A percentile compares a stretch with the other conserved stretches of the same genome.
Evolutionary conservation across 148 eudicot genomes (phyloP).

Genomic region (Dysphania ambrosioides): DNA sequence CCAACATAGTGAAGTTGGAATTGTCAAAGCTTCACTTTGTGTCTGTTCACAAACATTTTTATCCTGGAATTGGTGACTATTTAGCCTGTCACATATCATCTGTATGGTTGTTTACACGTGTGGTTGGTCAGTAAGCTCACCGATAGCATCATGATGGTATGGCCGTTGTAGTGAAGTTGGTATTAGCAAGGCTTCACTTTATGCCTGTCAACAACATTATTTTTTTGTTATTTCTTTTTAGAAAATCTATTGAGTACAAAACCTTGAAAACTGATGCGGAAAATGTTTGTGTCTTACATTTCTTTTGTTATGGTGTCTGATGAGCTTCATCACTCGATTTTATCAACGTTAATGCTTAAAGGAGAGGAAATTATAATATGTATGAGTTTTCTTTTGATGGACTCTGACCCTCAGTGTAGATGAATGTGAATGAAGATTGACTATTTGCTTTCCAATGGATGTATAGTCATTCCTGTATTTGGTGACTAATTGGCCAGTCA

Average conservation of each 20-base stretch:
- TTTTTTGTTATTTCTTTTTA: background rate
- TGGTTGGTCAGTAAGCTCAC: conserved; percentile 63
- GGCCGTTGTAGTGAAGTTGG: conserved; percentile 19
- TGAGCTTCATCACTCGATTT: background rate
- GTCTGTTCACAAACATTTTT: conserved; percentile 31
- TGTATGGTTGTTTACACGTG: conserved; percentile 33
- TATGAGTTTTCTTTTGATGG: background rate
- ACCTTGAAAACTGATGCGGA: background rate
- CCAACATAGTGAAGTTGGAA: conserved; percentile 13
- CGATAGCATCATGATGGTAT: conserved; percentile 26
- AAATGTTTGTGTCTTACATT: background rate
- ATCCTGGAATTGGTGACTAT: conserved; percentile 37
- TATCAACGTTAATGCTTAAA: background rate
- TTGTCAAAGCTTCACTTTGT: conserved; percentile 23
- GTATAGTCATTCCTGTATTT: conserved; percentile 5
- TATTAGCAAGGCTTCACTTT: conserved; percentile 23
- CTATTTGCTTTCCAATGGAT: background rate
- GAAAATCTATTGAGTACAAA: background rate
- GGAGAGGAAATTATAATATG: too few relatives aligned
- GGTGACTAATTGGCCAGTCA: conserved; percentile 59
- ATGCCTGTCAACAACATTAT: conserved; percentile 31
- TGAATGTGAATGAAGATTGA: background rate
- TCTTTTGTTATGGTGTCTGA: background rate
- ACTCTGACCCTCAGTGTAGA: background rate
- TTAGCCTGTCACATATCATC: conserved; percentile 47